Evolutionary conservation across 768 basidiomycete species (phyloP).

Genomic region (Suillus subaureus): DNA sequence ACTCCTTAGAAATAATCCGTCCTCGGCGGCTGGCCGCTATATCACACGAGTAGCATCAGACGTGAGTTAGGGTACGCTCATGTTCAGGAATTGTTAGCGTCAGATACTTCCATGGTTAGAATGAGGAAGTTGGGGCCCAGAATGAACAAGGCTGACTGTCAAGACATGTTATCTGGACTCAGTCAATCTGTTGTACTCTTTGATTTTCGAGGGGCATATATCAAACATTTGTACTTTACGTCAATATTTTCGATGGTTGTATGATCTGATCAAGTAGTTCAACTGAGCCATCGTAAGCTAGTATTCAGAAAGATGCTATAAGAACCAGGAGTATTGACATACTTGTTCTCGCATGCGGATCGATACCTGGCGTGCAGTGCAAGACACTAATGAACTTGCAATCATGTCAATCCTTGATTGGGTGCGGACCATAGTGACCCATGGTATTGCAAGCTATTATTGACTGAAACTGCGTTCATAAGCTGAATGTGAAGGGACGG

Average conservation of each 20-base stretch:
- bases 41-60: neutral
- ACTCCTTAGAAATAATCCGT: neutral
- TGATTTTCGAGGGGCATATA: neutral
- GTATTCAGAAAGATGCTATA: neutral
- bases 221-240: neutral
- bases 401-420: neutral
- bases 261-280: neutral
- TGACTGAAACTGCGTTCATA: neutral
- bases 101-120: neutral
- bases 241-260: neutral
- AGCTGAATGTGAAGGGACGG: neutral
- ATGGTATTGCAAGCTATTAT: no score
- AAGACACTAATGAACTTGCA: neutral
- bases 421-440: neutral
- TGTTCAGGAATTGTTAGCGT: neutral
- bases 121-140: neutral
- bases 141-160: neutral
- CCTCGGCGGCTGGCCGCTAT: neutral
- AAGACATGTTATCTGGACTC: neutral
- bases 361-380: neutral
- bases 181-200: neutral
- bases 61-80: neutral
- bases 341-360: neutral
- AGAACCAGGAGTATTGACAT: neutral
- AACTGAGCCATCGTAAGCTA: neutral